phyloP scores from a whole-genome alignment of 2,329 filamentous ascomycete species.

The Acephala macrosclerotiorum region DNA sequence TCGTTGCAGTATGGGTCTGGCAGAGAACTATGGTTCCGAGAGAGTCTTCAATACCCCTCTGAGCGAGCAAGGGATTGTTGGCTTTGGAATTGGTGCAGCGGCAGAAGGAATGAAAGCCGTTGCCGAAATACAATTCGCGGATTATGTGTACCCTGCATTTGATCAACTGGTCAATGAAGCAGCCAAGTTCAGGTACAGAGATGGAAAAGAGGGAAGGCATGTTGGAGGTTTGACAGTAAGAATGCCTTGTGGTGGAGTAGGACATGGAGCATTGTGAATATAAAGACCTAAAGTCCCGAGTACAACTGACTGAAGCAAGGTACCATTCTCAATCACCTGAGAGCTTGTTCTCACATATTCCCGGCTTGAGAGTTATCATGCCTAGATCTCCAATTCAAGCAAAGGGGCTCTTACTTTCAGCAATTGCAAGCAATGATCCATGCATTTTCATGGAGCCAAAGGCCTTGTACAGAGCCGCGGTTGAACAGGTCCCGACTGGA shows the following conservation, averaged over 20 bases:
- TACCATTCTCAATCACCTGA: conserved; percentile 80
- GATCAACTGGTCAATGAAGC: conserved; percentile 82
- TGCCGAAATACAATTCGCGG: conserved; percentile 85
- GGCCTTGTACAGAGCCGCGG: conserved; percentile 74
- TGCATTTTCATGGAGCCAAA: conserved; percentile 82
- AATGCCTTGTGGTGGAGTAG: conserved; percentile 76
- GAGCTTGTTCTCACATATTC: conserved; percentile 73
- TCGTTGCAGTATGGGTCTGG: conserved; percentile 88
- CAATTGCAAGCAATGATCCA: conserved; percentile 70
- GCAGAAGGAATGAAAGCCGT: conserved; percentile 92
- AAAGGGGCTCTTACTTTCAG: conserved; percentile 71
- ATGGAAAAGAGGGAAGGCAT: conserved; percentile 62
- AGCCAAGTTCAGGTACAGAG: conserved; percentile 73
- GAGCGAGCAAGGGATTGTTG: conserved; percentile 92
- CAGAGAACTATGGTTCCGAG: conserved; percentile 85
- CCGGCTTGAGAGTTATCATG: conserved; percentile 73
- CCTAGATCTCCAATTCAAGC: conserved; percentile 75
- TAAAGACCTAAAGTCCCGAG: conserved; percentile 28
- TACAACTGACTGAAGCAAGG: conserved; percentile 40
- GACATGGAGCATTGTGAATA: conserved; percentile 71
- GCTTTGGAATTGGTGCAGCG: conserved; percentile 89
- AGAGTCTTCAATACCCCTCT: conserved; percentile 97
- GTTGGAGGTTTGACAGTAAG: conserved; percentile 73
- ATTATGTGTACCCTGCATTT: conserved; percentile 80
- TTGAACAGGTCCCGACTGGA: conserved; percentile 75